These are phyloP conservation scores for Phytophthora pisi DNA, from an alignment of 352 stramenopile genomes.

Conservation along the genomic window DNA sequence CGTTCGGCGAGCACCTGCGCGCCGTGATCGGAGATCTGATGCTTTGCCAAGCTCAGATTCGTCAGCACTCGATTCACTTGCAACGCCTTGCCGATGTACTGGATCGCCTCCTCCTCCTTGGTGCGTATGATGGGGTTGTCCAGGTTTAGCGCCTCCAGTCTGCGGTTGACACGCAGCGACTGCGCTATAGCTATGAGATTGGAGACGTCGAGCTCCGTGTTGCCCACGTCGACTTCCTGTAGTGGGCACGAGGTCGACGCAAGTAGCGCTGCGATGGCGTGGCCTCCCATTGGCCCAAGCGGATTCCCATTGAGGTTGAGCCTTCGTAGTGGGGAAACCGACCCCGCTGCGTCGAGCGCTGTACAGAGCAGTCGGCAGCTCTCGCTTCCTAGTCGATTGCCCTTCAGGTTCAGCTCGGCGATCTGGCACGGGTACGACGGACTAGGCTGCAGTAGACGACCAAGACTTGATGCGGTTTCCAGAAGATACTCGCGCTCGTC, in stretches of 20 bases:
- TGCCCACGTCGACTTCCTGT: background rate
- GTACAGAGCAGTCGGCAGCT: constrained; percentile 63
- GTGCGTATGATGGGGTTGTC: constrained; percentile 65
- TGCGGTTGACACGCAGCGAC: constrained; percentile 50
- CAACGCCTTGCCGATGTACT: constrained; percentile 80
- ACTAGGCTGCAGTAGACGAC: constrained; percentile 51
- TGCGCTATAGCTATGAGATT: constrained; percentile 74
- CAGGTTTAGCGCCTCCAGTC: constrained; percentile 51
- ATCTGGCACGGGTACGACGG: constrained; percentile 59
- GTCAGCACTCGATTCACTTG: constrained; percentile 70
- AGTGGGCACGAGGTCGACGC: constrained; percentile 4
- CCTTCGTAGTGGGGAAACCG: constrained; percentile 39
- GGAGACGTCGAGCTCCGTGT: constrained; percentile 20
- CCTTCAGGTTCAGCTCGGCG: constrained; percentile 57
- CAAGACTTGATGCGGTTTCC: constrained; percentile 52
- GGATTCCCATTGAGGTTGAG: constrained; percentile 66
- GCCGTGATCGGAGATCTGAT: constrained; percentile 72
- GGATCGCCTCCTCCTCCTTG: constrained; percentile 72
- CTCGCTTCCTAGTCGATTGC: constrained; percentile 65
- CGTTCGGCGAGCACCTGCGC: constrained; percentile 75
- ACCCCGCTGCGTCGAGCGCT: constrained; percentile 41
- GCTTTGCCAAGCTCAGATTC: constrained; percentile 67
- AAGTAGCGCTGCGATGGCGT: constrained; percentile 60
- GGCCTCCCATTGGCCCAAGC: constrained; percentile 50
- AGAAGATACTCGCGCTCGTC: constrained; percentile 53